Evolutionary conservation across 495 filamentous ascomycete species (phyloP).

Genomic region (Neurospora pannonica): DNA sequence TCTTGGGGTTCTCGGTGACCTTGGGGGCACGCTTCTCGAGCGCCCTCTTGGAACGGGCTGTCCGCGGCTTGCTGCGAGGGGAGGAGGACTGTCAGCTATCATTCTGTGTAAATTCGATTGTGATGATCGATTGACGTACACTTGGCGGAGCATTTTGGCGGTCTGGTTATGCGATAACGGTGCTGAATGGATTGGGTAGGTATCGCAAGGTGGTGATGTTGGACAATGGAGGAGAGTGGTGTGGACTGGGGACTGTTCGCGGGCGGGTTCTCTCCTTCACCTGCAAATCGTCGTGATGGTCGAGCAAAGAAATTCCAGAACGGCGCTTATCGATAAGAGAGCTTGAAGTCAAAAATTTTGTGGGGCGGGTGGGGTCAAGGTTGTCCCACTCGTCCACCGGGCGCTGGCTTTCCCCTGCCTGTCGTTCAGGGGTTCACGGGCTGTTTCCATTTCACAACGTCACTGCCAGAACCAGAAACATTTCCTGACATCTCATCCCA

Average conservation of each 20-base stretch:
- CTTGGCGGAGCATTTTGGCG: slow-evolving; percentile 25
- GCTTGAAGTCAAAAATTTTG: background rate
- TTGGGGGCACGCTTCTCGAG: slow-evolving; percentile 90
- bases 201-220: background rate
- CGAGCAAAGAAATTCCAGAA: slow-evolving; percentile 13
- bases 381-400: background rate
- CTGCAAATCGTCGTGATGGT: background rate
- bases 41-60: slow-evolving; percentile 85
- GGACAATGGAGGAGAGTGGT: background rate
- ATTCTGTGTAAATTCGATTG: background rate
- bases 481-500: background rate
- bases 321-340: slow-evolving; percentile 10
- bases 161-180: background rate
- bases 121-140: slow-evolving; percentile 11
- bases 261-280: background rate
- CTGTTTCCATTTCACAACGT: background rate
- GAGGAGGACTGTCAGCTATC: background rate
- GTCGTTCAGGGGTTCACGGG: background rate
- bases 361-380: background rate
- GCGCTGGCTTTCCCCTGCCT: background rate
- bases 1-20: slow-evolving; percentile 76
- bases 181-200: background rate
- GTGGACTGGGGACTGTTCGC: background rate
- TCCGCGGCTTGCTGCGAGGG: slow-evolving; percentile 70
- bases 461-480: background rate